phyloP scores from a whole-genome alignment of 176 grass and related monocot genomes.

The Cymbopogon citratus region DNA sequence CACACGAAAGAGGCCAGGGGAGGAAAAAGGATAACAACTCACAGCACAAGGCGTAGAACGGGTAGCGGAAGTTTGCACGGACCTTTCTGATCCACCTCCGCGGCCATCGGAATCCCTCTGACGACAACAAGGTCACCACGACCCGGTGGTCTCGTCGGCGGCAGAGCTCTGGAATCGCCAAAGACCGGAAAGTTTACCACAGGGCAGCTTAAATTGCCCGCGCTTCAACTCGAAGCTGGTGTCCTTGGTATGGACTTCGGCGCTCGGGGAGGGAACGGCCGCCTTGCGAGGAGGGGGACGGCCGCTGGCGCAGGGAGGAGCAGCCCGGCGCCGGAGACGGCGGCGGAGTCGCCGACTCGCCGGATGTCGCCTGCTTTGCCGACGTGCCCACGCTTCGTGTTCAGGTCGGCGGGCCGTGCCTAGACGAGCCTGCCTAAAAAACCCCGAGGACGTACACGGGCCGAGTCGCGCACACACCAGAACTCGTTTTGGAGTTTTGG shows the following conservation, averaged over 20 bases:
- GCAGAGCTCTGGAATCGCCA: neutral
- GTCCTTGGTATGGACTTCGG: neutral
- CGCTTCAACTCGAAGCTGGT: neutral
- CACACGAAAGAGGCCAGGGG: neutral
- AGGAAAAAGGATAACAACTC: neutral
- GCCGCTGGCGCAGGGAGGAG: neutral
- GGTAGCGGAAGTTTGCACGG: neutral
- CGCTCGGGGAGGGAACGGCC: neutral
- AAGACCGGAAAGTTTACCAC: neutral
- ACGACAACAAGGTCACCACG: neutral
- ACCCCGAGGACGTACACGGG: too few relatives aligned
- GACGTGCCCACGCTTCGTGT: neutral
- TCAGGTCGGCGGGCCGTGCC: neutral
- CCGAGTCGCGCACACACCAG: too few relatives aligned
- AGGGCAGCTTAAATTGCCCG: neutral
- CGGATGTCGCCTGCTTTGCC: neutral
- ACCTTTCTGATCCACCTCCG: slow-evolving; percentile 51
- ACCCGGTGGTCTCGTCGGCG: neutral
- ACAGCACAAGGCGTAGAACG: neutral
- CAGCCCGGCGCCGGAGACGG: neutral
- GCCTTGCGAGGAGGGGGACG: neutral
- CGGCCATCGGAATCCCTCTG: slow-evolving; percentile 18
- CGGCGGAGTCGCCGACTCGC: neutral
- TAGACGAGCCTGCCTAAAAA: too few relatives aligned
- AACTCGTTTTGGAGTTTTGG: neutral